A percentile compares a stretch with the other conserved stretches of the same genome.
Conservation (phyloP, 2,329 filamentous ascomycete genomes). For the Lachnellula hyalina region DNA sequence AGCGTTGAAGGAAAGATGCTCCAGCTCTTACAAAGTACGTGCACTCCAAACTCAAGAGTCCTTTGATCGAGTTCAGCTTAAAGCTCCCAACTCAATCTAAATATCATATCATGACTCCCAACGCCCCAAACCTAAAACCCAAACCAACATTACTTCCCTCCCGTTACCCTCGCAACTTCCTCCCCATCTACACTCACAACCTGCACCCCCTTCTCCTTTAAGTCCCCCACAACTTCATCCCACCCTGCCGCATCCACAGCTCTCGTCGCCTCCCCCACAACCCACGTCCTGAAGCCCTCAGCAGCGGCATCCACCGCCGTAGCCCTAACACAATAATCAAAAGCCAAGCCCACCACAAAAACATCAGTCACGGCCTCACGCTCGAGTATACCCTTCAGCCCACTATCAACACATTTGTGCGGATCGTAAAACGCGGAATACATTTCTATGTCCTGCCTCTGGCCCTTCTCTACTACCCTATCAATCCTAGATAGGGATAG, state of each 20-base stretch:
- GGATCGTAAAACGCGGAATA: conserved; percentile 88
- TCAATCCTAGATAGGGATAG: conserved; percentile 59
- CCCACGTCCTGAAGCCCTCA: conserved; percentile 70
- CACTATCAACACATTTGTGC: conserved; percentile 59
- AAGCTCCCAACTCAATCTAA: too few relatives aligned
- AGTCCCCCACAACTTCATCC: conserved; percentile 45
- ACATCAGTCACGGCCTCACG: conserved; percentile 65
- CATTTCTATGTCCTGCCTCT: conserved; percentile 73
- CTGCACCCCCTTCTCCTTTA: conserved; percentile 54
- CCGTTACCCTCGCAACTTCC: conserved; percentile 48
- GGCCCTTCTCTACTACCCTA: conserved; percentile 71
- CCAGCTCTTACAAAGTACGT: too few relatives aligned
- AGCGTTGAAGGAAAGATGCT: too few relatives aligned
- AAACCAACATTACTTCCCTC: not conserved
- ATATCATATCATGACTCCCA: not conserved
- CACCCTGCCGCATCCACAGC: conserved; percentile 61
- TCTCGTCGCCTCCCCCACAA: conserved; percentile 73
- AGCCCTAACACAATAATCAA: conserved; percentile 81
- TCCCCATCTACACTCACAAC: conserved; percentile 53
- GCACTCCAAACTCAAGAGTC: too few relatives aligned
- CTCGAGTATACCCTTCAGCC: conserved; percentile 54
- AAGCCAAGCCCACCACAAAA: conserved; percentile 79
- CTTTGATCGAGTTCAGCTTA: too few relatives aligned
- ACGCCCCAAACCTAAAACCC: not conserved
- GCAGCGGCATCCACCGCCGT: conserved; percentile 73